A percentile compares a stretch with the other conserved stretches of the same genome.
Conservation (phyloP, 345 rosid species). For the Hypericum perforatum region DNA sequence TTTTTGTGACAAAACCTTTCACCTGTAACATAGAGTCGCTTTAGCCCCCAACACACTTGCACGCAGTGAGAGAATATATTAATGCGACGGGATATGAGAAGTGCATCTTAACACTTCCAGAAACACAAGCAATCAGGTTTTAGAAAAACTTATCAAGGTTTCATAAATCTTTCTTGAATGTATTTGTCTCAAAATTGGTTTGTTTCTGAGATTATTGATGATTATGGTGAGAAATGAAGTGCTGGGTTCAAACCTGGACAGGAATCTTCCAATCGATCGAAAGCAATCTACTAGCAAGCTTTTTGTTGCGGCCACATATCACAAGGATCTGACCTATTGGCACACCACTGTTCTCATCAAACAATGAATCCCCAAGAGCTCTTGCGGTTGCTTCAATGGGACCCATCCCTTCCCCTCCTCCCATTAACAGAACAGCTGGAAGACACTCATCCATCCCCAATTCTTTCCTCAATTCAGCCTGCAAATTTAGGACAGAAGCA, state of each 20-base stretch:
- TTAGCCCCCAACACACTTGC: no score
- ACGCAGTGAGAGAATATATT: no score
- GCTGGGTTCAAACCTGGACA: slow-evolving; percentile 48
- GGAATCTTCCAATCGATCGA: slow-evolving; percentile 83
- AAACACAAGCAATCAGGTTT: no score
- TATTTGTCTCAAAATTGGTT: no score
- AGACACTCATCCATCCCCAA: slow-evolving; percentile 88
- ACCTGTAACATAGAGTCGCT: slow-evolving; percentile 35
- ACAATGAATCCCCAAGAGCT: slow-evolving; percentile 73
- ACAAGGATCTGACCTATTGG: slow-evolving; percentile 84
- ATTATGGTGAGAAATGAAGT: no score
- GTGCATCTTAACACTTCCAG: no score
- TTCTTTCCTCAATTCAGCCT: slow-evolving; percentile 60
- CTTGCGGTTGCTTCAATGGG: slow-evolving; percentile 94
- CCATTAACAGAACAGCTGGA: slow-evolving; percentile 94
- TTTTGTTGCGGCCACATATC: slow-evolving; percentile 86
- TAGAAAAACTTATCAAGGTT: no score
- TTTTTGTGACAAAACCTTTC: slow-evolving; percentile 83
- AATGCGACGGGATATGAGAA: no score
- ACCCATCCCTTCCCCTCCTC: slow-evolving; percentile 99
- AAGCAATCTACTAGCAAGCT: slow-evolving; percentile 57
- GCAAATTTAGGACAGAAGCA: background rate
- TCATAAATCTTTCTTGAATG: no score
- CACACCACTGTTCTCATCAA: slow-evolving; percentile 64
- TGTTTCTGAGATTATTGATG: no score